A percentile compares a stretch with the other conserved stretches of the same genome.
These are phyloP conservation scores for Syncephalastrum monosporum DNA, from an alignment of 371 early-diverging fungal species.

Conservation along the genomic window DNA sequence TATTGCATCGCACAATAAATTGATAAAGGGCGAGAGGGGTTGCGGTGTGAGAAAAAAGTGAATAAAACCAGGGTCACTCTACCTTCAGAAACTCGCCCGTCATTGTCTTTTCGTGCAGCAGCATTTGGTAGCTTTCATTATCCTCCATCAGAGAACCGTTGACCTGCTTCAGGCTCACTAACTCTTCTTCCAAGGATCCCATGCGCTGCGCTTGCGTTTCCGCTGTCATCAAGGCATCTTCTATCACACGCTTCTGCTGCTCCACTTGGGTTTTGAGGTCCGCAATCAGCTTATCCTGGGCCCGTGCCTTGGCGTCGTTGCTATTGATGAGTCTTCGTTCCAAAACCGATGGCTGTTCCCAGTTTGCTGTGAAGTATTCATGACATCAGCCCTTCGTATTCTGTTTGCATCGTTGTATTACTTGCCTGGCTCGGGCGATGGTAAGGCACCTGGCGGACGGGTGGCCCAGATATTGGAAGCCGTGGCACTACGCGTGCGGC, in stretches of 20 bases:
- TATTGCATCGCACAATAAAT: neutral
- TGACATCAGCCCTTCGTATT: neutral
- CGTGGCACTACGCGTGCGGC: slow-evolving; percentile 26
- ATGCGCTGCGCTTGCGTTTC: slow-evolving; percentile 29
- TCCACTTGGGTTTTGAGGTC: slow-evolving; percentile 28
- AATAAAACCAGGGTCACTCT: slow-evolving; percentile 5
- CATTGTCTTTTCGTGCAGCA: slow-evolving; percentile 78
- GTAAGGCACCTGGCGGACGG: neutral
- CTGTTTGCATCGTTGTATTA: neutral
- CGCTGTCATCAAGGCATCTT: slow-evolving; percentile 30
- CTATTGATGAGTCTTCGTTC: slow-evolving; percentile 2
- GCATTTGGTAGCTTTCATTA: slow-evolving; percentile 79
- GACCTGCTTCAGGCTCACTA: slow-evolving; percentile 54
- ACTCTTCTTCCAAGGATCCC: slow-evolving; percentile 45
- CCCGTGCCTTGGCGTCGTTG: slow-evolving; percentile 25
- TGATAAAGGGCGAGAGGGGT: neutral
- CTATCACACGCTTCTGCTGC: slow-evolving; percentile 23
- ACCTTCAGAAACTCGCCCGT: slow-evolving; percentile 65
- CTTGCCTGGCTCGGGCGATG: slow-evolving; percentile 8
- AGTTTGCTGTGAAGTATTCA: neutral
- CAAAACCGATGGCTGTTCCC: neutral
- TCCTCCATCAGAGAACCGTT: slow-evolving; percentile 77
- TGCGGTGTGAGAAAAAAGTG: slow-evolving; percentile 2
- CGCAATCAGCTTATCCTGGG: slow-evolving; percentile 31
- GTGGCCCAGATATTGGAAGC: slow-evolving; percentile 19